phyloP scores from a whole-genome alignment of 768 basidiomycete species.

The Hericium coralloides region DNA sequence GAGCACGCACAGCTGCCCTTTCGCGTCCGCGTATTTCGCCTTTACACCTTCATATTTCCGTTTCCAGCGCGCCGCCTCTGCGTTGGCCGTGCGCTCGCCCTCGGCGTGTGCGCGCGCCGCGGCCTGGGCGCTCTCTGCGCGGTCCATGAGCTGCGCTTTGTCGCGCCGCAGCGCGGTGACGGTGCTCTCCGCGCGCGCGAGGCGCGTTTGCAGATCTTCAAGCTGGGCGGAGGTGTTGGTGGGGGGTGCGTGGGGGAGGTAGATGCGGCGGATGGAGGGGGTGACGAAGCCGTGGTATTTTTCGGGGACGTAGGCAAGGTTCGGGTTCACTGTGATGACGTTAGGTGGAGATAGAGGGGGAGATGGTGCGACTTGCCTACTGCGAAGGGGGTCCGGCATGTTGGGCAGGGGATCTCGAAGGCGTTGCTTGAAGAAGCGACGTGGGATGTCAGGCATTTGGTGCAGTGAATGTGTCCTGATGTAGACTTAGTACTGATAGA shows the following conservation, averaged over 20 bases:
- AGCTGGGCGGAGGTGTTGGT: background rate
- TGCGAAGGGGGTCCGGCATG: conserved; percentile 8
- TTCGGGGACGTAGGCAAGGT: conserved; percentile 2
- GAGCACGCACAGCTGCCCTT: background rate
- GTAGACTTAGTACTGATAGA: background rate
- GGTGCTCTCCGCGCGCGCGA: background rate
- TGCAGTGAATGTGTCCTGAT: conserved; percentile 10
- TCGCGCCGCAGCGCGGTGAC: conserved; percentile 4
- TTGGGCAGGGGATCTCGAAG: conserved; percentile 6
- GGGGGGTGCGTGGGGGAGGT: background rate
- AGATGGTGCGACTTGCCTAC: background rate
- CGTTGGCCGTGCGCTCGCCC: conserved; percentile 5
- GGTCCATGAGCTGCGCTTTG: conserved; percentile 7
- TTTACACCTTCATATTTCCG: conserved; percentile 1
- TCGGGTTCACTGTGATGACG: conserved; percentile 3
- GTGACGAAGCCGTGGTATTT: conserved; percentile 7
- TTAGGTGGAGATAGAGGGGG: background rate
- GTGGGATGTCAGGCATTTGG: conserved; percentile 1
- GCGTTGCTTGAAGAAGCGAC: background rate
- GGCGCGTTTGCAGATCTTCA: conserved; percentile 1
- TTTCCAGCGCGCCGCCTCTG: background rate
- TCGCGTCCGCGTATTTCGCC: background rate
- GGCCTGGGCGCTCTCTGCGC: background rate
- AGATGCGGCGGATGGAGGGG: conserved; percentile 8
- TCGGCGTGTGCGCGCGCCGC: background rate